Conservation (phyloP, 2,329 filamentous ascomycete genomes). For the Zymoseptoria passerinii region DNA sequence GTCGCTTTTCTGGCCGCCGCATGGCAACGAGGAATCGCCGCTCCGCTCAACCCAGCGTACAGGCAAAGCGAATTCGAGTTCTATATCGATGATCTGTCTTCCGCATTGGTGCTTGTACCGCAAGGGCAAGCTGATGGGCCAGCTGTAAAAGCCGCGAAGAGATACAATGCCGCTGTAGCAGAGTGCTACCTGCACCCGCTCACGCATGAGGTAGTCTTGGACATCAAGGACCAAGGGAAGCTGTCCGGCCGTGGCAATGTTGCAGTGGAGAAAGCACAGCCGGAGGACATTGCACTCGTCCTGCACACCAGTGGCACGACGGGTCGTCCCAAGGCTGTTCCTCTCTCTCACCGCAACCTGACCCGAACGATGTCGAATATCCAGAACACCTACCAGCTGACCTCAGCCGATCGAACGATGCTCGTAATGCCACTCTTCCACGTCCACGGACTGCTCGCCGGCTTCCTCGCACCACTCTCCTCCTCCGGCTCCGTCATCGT, state of each 20-base stretch:
- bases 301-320: conserved; percentile 81
- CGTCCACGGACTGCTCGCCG: conserved; percentile 79
- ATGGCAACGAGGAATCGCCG: conserved; percentile 77
- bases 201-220: conserved; percentile 59
- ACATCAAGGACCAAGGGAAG: conserved; percentile 68
- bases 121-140: conserved; percentile 57
- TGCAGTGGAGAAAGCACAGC: conserved; percentile 48
- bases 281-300: conserved; percentile 72
- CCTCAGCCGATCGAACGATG: conserved; percentile 64
- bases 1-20: conserved; percentile 76
- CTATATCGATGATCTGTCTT: conserved; percentile 81
- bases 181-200: conserved; percentile 68
- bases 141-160: conserved; percentile 67
- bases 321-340: conserved; percentile 75
- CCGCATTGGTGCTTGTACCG: conserved; percentile 68
- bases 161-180: conserved; percentile 74
- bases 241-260: conserved; percentile 45
- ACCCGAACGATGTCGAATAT: conserved; percentile 80
- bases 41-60: conserved; percentile 80
- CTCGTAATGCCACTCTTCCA: conserved; percentile 89
- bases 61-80: conserved; percentile 88
- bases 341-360: conserved; percentile 72
- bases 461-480: conserved; percentile 66
- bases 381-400: conserved; percentile 65
- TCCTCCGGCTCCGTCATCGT: conserved; percentile 74